Conservation (phyloP, 2,329 filamentous ascomycete species). For the Trichoderma polysporum region DNA sequence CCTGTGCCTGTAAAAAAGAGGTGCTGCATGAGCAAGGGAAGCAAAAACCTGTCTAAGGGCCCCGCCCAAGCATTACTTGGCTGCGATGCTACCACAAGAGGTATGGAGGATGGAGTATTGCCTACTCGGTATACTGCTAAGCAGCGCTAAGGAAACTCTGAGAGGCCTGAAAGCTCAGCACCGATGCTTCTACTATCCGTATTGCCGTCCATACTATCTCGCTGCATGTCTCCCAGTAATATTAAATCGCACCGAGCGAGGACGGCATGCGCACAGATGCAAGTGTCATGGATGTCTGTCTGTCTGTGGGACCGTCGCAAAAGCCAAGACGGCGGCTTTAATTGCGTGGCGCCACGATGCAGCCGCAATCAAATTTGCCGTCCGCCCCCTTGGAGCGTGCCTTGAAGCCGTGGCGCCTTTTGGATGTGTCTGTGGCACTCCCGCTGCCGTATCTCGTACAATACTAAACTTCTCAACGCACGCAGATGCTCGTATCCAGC, state of each 20-base stretch:
- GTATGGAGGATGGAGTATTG: too few relatives aligned
- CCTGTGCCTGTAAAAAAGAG: background rate
- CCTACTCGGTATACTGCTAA: background rate
- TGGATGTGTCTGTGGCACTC: background rate
- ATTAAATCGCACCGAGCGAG: background rate
- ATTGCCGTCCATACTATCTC: background rate
- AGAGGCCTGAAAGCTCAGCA: background rate
- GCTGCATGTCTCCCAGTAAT: background rate
- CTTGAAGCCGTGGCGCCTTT: background rate
- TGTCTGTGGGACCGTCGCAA: background rate
- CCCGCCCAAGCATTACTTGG: slow-evolving; percentile 3
- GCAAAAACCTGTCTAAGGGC: slow-evolving; percentile 7
- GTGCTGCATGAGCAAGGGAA: background rate
- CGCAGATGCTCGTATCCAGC: background rate
- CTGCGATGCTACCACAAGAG: background rate
- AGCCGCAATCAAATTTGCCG: slow-evolving; percentile 12
- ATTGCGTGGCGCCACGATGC: slow-evolving; percentile 15
- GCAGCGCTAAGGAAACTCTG: background rate
- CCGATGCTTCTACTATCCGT: background rate
- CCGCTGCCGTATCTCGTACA: background rate
- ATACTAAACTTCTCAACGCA: too few relatives aligned
- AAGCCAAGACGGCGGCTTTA: slow-evolving; percentile 9
- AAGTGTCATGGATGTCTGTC: background rate
- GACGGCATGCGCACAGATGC: background rate
- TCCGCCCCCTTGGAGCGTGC: background rate